Evolutionary conservation across 306 rosid genomes (phyloP), one percentile per base, ranked within the genome.

Genomic region (Crotalaria pallida): DNA sequence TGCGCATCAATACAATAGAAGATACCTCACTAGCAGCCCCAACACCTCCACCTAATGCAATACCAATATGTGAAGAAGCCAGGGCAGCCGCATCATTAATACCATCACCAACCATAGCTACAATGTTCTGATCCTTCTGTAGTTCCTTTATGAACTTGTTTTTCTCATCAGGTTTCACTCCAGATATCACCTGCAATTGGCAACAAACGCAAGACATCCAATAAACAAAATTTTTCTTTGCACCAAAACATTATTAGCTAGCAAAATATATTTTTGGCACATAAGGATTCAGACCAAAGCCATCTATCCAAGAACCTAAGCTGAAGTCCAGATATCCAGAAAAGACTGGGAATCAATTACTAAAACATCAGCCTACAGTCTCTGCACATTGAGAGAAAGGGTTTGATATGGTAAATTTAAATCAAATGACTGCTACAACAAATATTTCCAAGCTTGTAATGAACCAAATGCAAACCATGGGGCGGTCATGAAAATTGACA

Each of bases 11-110:
- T 63, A 93, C 96, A 34, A 93, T 81, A 26, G 98, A 89, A 79
- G 97, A 93, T 77, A 90, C 98, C 79, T 93, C 98, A 69, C 98
- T 87, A 15, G 98, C 98, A 77, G 98, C 98, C 79, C 98, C 98
- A 34, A 90, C 98, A 79, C 97, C 94, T 63, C 92, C 96, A 57
- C 98, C 94, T 87, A 93, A 82, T 64, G 97, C 98, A 81, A 93
- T 88, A 59, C 97, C 98, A 81, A 93, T 63, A 77, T 93, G 90
- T 29, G 97, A 79, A 56, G 89, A 71, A 68, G 98, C 98, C 78
- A 93, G 80, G n/a, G 98, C 98, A 77, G 98, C 97, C 66, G 96
- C 89, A 82, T 93, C 98, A 55, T 93, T 93, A 67, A 93, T 93
- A 77, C 98, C 98, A 80, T 93, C 98, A 52, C 97, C 97, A 79